phyloP scores from a whole-genome alignment of 495 filamentous ascomycete species.

The Hyaloscypha bicolor region DNA sequence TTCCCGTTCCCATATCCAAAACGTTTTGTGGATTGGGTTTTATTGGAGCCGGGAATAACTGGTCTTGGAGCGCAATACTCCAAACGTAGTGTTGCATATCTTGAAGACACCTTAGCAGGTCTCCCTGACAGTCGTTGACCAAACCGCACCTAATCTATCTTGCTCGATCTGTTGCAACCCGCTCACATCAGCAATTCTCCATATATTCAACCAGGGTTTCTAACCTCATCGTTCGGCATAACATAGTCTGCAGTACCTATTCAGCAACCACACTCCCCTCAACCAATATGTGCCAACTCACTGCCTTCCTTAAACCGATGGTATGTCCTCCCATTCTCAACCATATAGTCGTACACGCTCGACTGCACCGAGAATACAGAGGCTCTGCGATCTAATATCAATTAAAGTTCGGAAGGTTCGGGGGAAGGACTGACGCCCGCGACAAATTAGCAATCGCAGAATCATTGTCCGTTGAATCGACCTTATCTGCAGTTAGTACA shows the following conservation, averaged over 20 bases:
- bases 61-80: neutral
- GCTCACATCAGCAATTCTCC: neutral
- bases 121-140: neutral
- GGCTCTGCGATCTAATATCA: neutral
- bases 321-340: neutral
- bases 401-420: neutral
- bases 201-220: neutral
- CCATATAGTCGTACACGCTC: neutral
- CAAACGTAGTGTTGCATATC: neutral
- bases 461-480: neutral
- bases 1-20: neutral
- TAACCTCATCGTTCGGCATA: neutral
- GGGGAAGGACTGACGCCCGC: neutral
- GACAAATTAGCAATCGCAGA: neutral
- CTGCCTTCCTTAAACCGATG: constrained; percentile 5
- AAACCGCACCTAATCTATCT: neutral
- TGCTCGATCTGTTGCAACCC: neutral
- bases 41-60: neutral
- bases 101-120: neutral
- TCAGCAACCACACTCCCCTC: neutral
- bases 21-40: neutral
- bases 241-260: neutral
- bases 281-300: neutral
- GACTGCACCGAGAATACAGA: neutral
- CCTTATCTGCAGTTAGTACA: neutral